These are phyloP conservation scores for Ogataea pini DNA, from an alignment of 805 yeast species.

Conservation along the genomic window DNA sequence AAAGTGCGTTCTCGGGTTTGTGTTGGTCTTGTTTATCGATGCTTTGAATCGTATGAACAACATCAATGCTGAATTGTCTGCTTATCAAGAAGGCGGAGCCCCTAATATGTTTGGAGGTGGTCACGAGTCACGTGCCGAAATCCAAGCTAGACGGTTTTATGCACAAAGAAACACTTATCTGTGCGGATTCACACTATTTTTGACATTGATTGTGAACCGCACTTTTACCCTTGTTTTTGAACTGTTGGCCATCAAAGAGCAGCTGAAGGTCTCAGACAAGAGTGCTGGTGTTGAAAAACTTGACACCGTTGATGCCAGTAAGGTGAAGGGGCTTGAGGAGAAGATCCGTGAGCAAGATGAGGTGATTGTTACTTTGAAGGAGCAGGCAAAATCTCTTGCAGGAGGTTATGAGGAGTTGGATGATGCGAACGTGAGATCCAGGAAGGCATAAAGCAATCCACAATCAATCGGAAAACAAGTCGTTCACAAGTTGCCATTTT, in stretches of 20 bases:
- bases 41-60: slow-evolving; percentile 80
- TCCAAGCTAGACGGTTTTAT: slow-evolving; percentile 88
- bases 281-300: slow-evolving; percentile 19
- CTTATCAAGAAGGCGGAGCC: slow-evolving; percentile 24
- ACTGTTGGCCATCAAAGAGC: slow-evolving; percentile 63
- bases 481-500: too few species aligned
- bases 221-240: slow-evolving; percentile 81
- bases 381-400: slow-evolving; percentile 66
- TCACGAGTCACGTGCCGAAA: slow-evolving; percentile 69
- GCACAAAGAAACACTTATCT: slow-evolving; percentile 96
- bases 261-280: slow-evolving; percentile 29
- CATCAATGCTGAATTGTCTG: slow-evolving; percentile 61
- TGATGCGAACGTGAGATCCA: slow-evolving; percentile 2
- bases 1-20: slow-evolving; percentile 81
- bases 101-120: slow-evolving; percentile 37
- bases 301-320: slow-evolving; percentile 34
- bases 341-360: slow-evolving; percentile 60
- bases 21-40: slow-evolving; percentile 80
- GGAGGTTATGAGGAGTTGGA: slow-evolving; percentile 54
- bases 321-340: slow-evolving; percentile 48
- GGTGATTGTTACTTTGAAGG: slow-evolving; percentile 67
- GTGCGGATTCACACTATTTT: slow-evolving; percentile 91
- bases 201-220: slow-evolving; percentile 81
- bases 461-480: too few species aligned
- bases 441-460: background rate